phyloP scores from a whole-genome alignment of 129 eudicot species.

The Heracleum sosnowskyi region DNA sequence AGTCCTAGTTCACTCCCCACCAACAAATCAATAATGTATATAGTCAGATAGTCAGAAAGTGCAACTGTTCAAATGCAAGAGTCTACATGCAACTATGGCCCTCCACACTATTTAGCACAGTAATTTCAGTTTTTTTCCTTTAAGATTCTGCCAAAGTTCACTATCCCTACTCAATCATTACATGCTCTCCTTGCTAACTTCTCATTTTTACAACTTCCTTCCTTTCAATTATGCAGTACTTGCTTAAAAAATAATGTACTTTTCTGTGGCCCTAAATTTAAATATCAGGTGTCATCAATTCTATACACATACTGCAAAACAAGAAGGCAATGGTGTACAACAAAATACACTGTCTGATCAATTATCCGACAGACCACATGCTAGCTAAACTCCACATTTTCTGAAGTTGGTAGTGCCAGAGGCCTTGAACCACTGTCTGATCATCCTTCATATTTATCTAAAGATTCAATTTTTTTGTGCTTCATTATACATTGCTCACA shows the following conservation, averaged over 20 bases:
- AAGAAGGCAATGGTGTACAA: slow-evolving; percentile 1
- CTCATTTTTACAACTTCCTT: neutral
- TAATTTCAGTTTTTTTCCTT: neutral
- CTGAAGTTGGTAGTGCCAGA: neutral
- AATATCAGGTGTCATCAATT: neutral
- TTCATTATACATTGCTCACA: slow-evolving; percentile 1
- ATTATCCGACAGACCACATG: slow-evolving; percentile 3
- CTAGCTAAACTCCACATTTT: slow-evolving; percentile 6
- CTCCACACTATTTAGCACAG: slow-evolving; percentile 4
- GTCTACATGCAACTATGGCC: neutral
- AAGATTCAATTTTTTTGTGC: neutral
- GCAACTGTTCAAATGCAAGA: neutral
- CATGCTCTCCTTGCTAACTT: neutral
- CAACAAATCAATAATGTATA: neutral
- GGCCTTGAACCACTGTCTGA: slow-evolving; percentile 1
- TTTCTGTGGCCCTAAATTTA: neutral
- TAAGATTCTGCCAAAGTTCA: neutral
- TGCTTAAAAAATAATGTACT: neutral
- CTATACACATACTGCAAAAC: neutral
- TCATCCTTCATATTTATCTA: slow-evolving; percentile 1
- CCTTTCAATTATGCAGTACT: slow-evolving; percentile 8
- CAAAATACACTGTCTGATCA: neutral
- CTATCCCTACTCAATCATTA: slow-evolving; percentile 7
- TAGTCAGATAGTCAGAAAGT: neutral
- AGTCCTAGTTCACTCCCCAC: neutral